Evolutionary conservation across 768 basidiomycete genomes (phyloP), one percentile per base, ranked within the genome.

Genomic region (Solioccasus polychromus): DNA sequence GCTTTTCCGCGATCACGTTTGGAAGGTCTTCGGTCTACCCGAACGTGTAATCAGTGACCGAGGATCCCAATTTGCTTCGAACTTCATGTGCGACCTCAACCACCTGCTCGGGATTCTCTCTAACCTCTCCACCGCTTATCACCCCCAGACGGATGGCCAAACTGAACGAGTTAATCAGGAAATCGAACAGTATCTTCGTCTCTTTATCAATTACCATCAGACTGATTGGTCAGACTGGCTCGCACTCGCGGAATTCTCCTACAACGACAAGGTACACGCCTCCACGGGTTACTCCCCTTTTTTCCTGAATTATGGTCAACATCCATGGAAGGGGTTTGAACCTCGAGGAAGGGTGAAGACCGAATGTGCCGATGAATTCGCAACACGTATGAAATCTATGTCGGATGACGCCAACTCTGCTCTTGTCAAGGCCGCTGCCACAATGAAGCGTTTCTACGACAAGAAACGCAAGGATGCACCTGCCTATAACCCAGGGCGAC

Each of bases 391-490:
- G 31, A 15, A 5, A 5, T 12, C 11, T 5, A 7, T 32, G 14
- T 15, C 11, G 31, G 5, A 32, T 8, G 14, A 8, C 5, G 31
- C 31, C 5, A 15, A 32, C 11, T 9, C 5, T 5, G 11, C 31
- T 5, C 31, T 32, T 15, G 14, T 12, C 8, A 5, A 12, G 5
- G 31, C 14, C 5, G 8, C 7, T 5, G 31, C 11, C 5, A 5
- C 6, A 7, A 43, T 43, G 42, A 43, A 43, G 5, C 10, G 20
- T 3, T 43, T 18, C 8, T 14, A 43, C 7, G 34, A 43, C 10
- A 2, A 18, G 5, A 18, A 35, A 12, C 3, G 10, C 8, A 1
- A 8, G 14, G 2, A 9, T 1, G 7, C 17, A 1, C 0, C 5
- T 0, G 24, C 18, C 3, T 43, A 43, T 12, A 43, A 35, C 11